phyloP scores from a whole-genome alignment of 768 basidiomycete genomes.

The Naganishia randhawae region DNA sequence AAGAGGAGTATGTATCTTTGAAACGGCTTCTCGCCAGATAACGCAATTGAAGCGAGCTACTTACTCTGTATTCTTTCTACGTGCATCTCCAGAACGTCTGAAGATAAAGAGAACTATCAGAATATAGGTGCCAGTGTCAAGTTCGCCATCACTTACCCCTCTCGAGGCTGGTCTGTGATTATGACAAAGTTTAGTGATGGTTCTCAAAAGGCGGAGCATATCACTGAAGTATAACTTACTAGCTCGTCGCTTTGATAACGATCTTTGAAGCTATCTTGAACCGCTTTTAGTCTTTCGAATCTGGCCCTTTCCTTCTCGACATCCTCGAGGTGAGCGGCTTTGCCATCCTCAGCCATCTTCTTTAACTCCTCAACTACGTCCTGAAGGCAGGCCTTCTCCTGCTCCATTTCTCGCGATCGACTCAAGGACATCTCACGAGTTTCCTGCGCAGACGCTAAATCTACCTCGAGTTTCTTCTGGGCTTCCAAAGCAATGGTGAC shows the following conservation, averaged over 20 bases:
- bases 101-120: not conserved
- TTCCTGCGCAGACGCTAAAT: not conserved
- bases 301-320: constrained; percentile 4
- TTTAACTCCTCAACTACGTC: constrained; percentile 6
- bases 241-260: constrained; percentile 8
- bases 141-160: not conserved
- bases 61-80: not conserved
- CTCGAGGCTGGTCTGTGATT: constrained; percentile 1
- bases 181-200: not conserved
- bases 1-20: too few species aligned
- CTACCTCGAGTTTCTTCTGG: not conserved
- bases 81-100: constrained; percentile 9
- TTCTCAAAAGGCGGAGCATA: not conserved
- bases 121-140: not conserved
- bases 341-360: constrained; percentile 17
- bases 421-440: not conserved
- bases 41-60: too few species aligned
- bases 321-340: constrained; percentile 10
- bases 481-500: not conserved
- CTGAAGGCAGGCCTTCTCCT: not conserved
- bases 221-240: not conserved
- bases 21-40: too few species aligned
- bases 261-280: constrained; percentile 10
- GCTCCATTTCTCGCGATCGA: not conserved
- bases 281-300: not conserved